A percentile compares a stretch with the other conserved stretches of the same genome.
Evolutionary conservation across 163 green algal species (phyloP).

Genomic region (Chloroidium sp.): DNA sequence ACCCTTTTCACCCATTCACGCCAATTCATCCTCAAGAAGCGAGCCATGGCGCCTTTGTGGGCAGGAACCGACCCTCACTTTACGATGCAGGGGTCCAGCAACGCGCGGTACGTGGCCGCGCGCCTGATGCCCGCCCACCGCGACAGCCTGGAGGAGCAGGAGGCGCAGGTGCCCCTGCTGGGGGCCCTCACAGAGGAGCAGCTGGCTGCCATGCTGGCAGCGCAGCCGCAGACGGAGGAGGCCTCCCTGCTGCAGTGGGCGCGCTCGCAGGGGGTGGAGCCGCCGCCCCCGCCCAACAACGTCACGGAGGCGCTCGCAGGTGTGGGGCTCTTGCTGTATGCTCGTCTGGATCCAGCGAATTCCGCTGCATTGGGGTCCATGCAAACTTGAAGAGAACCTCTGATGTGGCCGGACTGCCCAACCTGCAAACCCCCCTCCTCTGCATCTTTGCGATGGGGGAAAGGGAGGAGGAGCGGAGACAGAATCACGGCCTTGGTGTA

Average conservation of each 20-base stretch:
- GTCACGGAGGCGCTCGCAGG: neutral
- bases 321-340: neutral
- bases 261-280: conserved; percentile 1
- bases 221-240: conserved; percentile 12
- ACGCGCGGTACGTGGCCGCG: conserved; percentile 26
- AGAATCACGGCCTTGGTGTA: no score
- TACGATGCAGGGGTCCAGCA: conserved; percentile 18
- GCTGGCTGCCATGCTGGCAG: neutral
- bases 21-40: no score
- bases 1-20: no score
- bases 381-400: neutral
- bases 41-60: no score
- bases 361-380: neutral
- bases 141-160: conserved; percentile 25
- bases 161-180: conserved; percentile 13
- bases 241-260: conserved; percentile 15
- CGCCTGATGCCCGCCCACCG: conserved; percentile 25
- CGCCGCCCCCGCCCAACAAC: neutral
- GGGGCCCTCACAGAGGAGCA: neutral
- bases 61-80: no score
- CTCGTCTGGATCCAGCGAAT: neutral
- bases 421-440: no score
- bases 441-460: no score
- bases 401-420: neutral
- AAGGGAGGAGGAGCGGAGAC: no score